Evolutionary conservation across 73 alveolate genomes (phyloP), one percentile per base, ranked within the genome.

Genomic region (Tetrahymena malaccensis): DNA sequence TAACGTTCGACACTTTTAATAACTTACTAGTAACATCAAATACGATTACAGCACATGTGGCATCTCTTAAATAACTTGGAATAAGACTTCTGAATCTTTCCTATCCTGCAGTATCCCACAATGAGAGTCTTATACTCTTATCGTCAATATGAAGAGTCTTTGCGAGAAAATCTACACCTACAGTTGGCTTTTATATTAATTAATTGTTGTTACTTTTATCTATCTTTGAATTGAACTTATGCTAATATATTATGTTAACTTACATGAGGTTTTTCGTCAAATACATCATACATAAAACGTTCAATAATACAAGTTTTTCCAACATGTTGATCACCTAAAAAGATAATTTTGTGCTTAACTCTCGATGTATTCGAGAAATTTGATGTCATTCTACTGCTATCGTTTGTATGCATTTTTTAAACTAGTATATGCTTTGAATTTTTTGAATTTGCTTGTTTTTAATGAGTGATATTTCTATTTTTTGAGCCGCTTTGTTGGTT

Each of bases 61-160:
- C 93, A 43, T 96, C 97, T 94, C 95, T 96, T 37, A 96, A 94
- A 83, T 96, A 96, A 33, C 96, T 94, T 34, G 97, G 97, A 27
- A 96, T 96, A 25, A 96, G 96, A 85, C 94, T 37, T 40, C 97
- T 94, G 94, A 96, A 96, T 44, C 97, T 94, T 84, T 96, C 97
- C 44, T 96, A 94, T 22, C 97, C 97, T 15, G 97, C 97, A 25
- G 97, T 96, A 85, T 96, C 97, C 97, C 97, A 96, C 19, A 96
- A 43, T 50, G 94, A 85, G 5, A 96, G 96, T 19, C 97, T 35
- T 35, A 96, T 96, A 93, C 94, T 96, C 94, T 96, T 96, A 43
- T 96, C 97, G 38, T 96, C 97, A 35, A 96, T 96, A 85, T 96
- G 95, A 93, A 96, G 94, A 43, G 97, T 96, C 93, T 96, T 96